Conservation (phyloP, 1,284 basidiomycete species). For the Pseudozyma sp. region DNA sequence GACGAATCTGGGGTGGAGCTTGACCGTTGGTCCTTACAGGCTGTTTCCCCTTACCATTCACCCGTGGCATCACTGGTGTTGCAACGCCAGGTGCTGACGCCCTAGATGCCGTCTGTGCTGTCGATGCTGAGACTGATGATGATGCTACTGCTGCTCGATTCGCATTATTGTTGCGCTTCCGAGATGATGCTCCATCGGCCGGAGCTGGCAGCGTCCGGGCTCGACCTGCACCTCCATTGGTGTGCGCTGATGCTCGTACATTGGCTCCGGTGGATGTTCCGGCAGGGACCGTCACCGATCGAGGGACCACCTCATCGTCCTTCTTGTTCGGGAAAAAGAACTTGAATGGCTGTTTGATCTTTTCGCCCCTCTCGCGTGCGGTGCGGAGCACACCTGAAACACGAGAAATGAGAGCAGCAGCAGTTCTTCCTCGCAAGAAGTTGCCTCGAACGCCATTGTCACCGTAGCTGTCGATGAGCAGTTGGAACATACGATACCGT, state of each 20-base stretch:
- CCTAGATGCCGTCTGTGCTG: background rate
- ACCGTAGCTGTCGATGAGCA: constrained; percentile 40
- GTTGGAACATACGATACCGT: constrained; percentile 39
- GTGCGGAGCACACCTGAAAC: constrained; percentile 32
- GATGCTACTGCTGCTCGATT: background rate
- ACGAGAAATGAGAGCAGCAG: constrained; percentile 35
- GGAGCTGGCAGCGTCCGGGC: too few relatives aligned
- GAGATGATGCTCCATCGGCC: too few relatives aligned
- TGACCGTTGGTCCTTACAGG: background rate
- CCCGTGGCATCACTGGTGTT: too few relatives aligned
- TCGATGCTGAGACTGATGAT: background rate
- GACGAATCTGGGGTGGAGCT: constrained; percentile 27
- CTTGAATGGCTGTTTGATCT: constrained; percentile 46
- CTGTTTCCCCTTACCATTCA: constrained; percentile 6
- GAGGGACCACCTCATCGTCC: constrained; percentile 15
- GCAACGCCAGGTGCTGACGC: too few relatives aligned
- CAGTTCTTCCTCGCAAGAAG: constrained; percentile 35
- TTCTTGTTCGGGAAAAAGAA: constrained; percentile 45
- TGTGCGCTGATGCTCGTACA: too few relatives aligned
- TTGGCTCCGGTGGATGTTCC: too few relatives aligned
- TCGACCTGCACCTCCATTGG: too few relatives aligned
- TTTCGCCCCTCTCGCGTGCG: constrained; percentile 32
- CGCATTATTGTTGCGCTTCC: background rate
- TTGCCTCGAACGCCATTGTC: constrained; percentile 41
- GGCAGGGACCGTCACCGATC: constrained; percentile 8